These are phyloP conservation scores for Rhizopus sp. DNA, from an alignment of 371 early-diverging fungal species.

Conservation along the genomic window DNA sequence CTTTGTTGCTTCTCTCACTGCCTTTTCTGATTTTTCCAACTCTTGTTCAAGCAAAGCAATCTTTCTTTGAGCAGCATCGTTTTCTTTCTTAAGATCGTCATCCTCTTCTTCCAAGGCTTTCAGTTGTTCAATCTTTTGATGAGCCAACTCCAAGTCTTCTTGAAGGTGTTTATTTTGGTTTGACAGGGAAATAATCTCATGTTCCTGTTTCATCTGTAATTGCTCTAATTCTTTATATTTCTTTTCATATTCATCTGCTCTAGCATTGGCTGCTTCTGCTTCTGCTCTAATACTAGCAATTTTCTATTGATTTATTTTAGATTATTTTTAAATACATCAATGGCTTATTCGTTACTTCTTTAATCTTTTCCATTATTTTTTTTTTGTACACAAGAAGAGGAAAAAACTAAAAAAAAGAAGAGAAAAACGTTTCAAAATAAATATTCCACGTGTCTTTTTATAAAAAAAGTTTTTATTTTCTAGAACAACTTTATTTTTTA, in stretches of 20 bases:
- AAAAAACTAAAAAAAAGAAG: slow-evolving; percentile 16
- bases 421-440: slow-evolving; percentile 3
- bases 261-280: slow-evolving; percentile 65
- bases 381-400: slow-evolving; percentile 9
- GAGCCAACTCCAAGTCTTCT: slow-evolving; percentile 64
- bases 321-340: neutral
- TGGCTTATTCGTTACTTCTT: slow-evolving; percentile 28
- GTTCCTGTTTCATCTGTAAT: slow-evolving; percentile 65
- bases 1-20: slow-evolving; percentile 67
- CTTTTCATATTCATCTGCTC: slow-evolving; percentile 64
- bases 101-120: slow-evolving; percentile 64
- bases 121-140: slow-evolving; percentile 60
- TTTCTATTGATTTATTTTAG: slow-evolving; percentile 50
- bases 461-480: neutral
- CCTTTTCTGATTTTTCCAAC: slow-evolving; percentile 65
- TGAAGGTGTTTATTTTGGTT: slow-evolving; percentile 66
- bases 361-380: slow-evolving; percentile 39
- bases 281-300: slow-evolving; percentile 66
- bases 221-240: slow-evolving; percentile 61
- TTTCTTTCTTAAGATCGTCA: slow-evolving; percentile 65
- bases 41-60: slow-evolving; percentile 68
- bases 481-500: neutral
- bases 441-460: slow-evolving; percentile 5
- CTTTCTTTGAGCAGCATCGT: slow-evolving; percentile 66
- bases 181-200: slow-evolving; percentile 68